A percentile compares a stretch with the other conserved stretches of the same genome.
Conservation (phyloP, 192 early-diverging fungal species). For the Entophlyctis helioformis region DNA sequence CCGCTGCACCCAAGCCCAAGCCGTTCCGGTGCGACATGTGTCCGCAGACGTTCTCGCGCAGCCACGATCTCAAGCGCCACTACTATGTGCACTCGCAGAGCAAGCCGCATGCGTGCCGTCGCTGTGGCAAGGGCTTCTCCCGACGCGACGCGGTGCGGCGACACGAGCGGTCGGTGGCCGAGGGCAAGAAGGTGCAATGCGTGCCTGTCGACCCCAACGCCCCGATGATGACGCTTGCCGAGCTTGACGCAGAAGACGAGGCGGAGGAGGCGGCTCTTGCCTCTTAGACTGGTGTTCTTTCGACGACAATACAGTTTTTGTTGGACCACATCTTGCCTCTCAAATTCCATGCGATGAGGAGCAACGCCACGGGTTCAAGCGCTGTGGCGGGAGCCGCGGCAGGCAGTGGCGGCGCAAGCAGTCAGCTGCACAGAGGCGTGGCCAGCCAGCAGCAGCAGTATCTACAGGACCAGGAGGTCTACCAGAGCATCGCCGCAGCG, state of each 20-base stretch:
- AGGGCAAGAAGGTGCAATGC: constrained; percentile 43
- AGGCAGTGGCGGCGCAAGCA: not conserved
- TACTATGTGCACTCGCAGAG: constrained; percentile 34
- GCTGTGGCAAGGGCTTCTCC: constrained; percentile 37
- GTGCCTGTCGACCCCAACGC: too few relatives aligned
- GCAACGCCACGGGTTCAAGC: too few relatives aligned
- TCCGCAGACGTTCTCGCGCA: constrained; percentile 26
- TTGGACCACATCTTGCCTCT: too few relatives aligned
- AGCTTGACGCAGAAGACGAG: too few relatives aligned
- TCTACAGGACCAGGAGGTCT: too few relatives aligned
- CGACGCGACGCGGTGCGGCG: constrained; percentile 31
- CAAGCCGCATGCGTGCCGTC: constrained; percentile 29
- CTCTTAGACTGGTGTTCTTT: too few relatives aligned
- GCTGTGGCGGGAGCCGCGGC: not conserved
- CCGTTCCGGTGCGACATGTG: constrained; percentile 24
- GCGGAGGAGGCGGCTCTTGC: constrained; percentile 3
- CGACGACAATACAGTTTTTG: not conserved
- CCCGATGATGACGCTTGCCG: too few relatives aligned
- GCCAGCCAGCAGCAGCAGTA: too few relatives aligned
- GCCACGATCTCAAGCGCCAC: constrained; percentile 40
- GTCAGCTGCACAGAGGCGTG: too few relatives aligned
- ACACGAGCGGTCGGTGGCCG: constrained; percentile 32
- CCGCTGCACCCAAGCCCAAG: constrained; percentile 6
- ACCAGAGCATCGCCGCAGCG: too few relatives aligned
- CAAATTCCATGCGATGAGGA: too few relatives aligned